Conservation (phyloP, 2,329 filamentous ascomycete species). For the Trichoderma polysporum region DNA sequence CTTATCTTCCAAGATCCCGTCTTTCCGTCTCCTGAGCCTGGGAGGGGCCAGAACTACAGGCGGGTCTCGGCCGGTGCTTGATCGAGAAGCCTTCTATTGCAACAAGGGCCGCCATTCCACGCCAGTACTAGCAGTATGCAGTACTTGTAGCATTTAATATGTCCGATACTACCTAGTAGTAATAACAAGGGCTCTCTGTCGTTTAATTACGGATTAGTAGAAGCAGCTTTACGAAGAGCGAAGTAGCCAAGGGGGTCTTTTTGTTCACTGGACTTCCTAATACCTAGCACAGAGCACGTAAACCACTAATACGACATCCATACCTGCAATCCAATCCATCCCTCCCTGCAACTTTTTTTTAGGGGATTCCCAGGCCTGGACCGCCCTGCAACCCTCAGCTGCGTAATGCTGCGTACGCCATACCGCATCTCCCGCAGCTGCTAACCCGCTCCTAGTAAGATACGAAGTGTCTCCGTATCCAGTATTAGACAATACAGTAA, state of each 20-base stretch:
- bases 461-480: neutral
- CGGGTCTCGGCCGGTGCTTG: neutral
- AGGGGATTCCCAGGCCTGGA: neutral
- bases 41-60: too few relatives aligned
- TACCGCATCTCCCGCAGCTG: slow-evolving; percentile 2
- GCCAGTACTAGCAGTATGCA: neutral
- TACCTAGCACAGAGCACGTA: neutral
- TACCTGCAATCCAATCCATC: too few relatives aligned
- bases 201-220: too few relatives aligned
- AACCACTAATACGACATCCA: neutral
- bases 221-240: too few relatives aligned
- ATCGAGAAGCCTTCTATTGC: slow-evolving; percentile 1
- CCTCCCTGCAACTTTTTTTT: neutral
- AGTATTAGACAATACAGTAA: too few relatives aligned
- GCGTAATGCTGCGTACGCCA: slow-evolving; percentile 13
- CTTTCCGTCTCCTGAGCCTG: slow-evolving; percentile 1
- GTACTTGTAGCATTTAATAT: too few relatives aligned
- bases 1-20: neutral
- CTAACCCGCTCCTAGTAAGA: slow-evolving; percentile 1
- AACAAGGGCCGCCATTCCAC: neutral
- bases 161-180: neutral
- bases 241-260: too few relatives aligned
- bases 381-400: neutral
- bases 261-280: too few relatives aligned
- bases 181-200: too few relatives aligned